Evolutionary conservation across 106 monocot genomes (phyloP), one percentile per base, ranked within the genome.

Genomic region (Acorus calamus): DNA sequence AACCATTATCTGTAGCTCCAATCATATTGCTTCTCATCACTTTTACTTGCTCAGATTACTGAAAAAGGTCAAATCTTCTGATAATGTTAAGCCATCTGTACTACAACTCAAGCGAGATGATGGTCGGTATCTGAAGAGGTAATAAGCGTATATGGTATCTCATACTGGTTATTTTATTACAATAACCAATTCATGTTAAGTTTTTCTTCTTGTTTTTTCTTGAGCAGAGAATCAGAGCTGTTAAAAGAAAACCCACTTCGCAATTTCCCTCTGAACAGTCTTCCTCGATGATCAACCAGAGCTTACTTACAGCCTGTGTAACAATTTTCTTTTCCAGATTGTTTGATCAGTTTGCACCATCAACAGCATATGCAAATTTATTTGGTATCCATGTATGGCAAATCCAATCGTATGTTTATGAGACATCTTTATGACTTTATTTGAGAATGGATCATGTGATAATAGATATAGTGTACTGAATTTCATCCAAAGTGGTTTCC

Each of bases 241-340:
- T 70, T 96, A 60, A 87, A 82, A 53, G 87, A 90, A 57, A 87
- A 96, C 51, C 94, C 94, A 3, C 54, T 96, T 74, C 80, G 82
- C 3, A 87, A 96, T 67, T 96, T 96, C 59, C 84, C 79, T 50
- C 53, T 56, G 8, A 78, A 41, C 66, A 71, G 70, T 54, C 73
- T 89, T 50, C 28, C 28, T 28, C 28, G 28, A 28, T 28, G 28
- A 28, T 28, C 28, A 28, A 28, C 28, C 1, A 28, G 1, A 28
- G 28, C 28, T 28, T 28, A 0, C 0, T 28, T 28, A 28, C 28
- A 28, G 28, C 28, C 28, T 28, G 28, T 28, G 28, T 28, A 28
- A 28, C 28, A 28, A 28, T 28, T 28, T 28, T 28, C 1, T 28
- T 28, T 28, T 28, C 0, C 0, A 28, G 28, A 28, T 28, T 28